Percentiles rank a stretch among this genome's conserved stretches.
Conservation (phyloP, 441 rosid species). For the Daphne laureola region DNA sequence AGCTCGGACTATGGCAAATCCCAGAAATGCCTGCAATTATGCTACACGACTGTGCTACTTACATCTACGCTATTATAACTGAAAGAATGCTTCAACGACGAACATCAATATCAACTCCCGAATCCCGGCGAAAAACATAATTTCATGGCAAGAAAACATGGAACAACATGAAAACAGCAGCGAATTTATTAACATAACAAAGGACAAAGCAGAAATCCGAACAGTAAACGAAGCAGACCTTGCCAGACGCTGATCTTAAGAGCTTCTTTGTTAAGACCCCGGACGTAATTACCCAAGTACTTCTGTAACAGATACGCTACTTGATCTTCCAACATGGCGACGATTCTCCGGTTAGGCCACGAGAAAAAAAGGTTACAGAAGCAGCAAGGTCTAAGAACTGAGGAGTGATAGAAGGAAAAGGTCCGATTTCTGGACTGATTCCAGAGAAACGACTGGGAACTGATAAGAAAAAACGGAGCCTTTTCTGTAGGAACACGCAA, state of each 20-base stretch:
- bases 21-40: too few species aligned
- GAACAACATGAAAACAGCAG: too few species aligned
- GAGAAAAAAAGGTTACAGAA: background rate
- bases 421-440: constrained; percentile 6
- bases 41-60: too few species aligned
- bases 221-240: constrained; percentile 36
- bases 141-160: too few species aligned
- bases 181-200: background rate
- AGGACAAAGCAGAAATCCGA: background rate
- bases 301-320: constrained; percentile 81
- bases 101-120: too few species aligned
- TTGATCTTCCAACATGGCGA: constrained; percentile 90
- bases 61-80: too few species aligned
- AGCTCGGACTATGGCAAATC: too few species aligned
- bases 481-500: constrained; percentile 33
- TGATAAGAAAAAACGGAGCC: constrained; percentile 3
- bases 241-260: constrained; percentile 96
- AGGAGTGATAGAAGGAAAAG: background rate
- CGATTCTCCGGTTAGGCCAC: constrained; percentile 18
- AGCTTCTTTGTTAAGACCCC: constrained; percentile 86
- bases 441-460: background rate
- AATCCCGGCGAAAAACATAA: background rate
- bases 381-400: constrained; percentile 2
- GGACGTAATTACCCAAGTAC: constrained; percentile 86
- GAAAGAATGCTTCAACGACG: too few species aligned